A percentile compares a stretch with the other conserved stretches of the same genome.
phyloP scores from a whole-genome alignment of 352 stramenopile species.

The Phytophthora pisi region DNA sequence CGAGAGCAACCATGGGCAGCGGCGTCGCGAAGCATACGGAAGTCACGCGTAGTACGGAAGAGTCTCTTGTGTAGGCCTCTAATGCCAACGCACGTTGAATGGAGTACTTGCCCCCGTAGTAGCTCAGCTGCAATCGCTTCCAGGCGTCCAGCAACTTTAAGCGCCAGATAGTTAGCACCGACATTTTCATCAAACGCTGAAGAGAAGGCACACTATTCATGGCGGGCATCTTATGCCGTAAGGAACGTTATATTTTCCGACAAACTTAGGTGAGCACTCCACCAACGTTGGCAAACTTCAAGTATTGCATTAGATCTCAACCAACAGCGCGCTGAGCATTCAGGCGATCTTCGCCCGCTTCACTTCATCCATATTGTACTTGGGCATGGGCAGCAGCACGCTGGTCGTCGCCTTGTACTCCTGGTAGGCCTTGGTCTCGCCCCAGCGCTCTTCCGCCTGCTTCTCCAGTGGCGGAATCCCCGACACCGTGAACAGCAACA shows the following conservation, averaged over 20 bases:
- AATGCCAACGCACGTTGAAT: constrained; percentile 10
- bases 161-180: neutral
- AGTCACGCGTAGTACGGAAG: neutral
- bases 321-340: neutral
- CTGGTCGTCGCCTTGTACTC: constrained; percentile 82
- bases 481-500: constrained; percentile 71
- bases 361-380: neutral
- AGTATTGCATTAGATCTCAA: too few species aligned
- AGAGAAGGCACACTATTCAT: neutral
- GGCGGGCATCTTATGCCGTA: neutral
- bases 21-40: neutral
- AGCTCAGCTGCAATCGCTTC: constrained; percentile 7
- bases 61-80: neutral
- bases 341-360: constrained; percentile 9
- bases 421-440: constrained; percentile 56
- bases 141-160: neutral
- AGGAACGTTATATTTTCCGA: neutral
- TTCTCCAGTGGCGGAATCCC: constrained; percentile 81
- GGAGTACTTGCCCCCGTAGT: constrained; percentile 4
- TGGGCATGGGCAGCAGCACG: constrained; percentile 55
- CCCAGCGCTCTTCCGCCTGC: constrained; percentile 68
- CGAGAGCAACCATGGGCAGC: neutral
- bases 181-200: too few species aligned
- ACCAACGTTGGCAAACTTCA: too few species aligned
- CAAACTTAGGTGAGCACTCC: too few species aligned